phyloP scores from a whole-genome alignment of 2,329 filamentous ascomycete species.

The Ophiostoma perfectum region DNA sequence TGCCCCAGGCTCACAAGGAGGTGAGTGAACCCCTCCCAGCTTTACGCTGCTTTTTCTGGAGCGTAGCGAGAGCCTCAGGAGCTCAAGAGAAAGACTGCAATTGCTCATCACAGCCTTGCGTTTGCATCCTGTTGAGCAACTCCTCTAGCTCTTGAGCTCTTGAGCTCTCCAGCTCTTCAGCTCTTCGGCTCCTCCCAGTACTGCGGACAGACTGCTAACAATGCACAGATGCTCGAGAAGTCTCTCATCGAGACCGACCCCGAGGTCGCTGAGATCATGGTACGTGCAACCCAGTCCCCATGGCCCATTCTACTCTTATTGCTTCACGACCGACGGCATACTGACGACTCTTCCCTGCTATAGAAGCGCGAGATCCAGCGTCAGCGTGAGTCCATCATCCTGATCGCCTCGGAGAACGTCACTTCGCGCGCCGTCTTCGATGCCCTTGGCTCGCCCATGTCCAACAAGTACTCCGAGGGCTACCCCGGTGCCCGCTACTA shows the following conservation, averaged over 20 bases:
- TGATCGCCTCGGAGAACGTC: conserved; percentile 99
- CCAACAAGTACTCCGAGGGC: conserved; percentile 99
- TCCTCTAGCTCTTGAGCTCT: neutral
- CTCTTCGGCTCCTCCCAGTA: neutral
- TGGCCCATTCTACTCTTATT: conserved; percentile 42
- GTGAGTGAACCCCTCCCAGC: conserved; percentile 20
- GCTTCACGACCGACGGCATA: conserved; percentile 30
- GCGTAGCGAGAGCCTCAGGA: neutral
- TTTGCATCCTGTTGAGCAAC: neutral
- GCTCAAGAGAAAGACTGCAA: neutral
- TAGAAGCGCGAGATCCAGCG: conserved; percentile 78
- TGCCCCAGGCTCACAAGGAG: conserved; percentile 25
- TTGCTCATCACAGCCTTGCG: neutral
- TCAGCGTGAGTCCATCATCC: conserved; percentile 95
- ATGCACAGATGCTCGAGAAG: conserved; percentile 82
- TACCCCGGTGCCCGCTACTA: conserved; percentile 98
- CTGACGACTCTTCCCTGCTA: neutral
- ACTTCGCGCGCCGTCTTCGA: conserved; percentile 98
- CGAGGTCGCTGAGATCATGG: conserved; percentile 93
- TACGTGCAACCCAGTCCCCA: neutral
- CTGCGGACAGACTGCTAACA: conserved; percentile 27
- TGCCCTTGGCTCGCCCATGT: conserved; percentile 89
- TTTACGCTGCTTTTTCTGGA: no score
- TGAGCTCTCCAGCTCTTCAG: neutral
- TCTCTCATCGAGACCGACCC: conserved; percentile 85